Evolutionary conservation across 202 grass and related monocot species (phyloP), one percentile per base, ranked within the genome.

Genomic region (Digitaria exilis): DNA sequence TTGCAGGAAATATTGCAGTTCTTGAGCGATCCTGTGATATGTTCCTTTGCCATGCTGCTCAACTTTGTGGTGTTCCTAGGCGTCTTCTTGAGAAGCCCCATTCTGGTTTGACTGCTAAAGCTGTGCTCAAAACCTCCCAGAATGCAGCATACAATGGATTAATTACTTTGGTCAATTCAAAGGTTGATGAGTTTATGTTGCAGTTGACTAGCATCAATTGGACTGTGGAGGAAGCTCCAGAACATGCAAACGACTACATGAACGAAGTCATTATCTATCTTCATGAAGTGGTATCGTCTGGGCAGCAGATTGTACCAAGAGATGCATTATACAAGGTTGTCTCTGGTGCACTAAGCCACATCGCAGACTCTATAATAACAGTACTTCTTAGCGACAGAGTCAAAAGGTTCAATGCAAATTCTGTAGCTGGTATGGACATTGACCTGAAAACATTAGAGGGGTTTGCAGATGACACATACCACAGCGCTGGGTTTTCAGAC

Each of bases 201-300:
- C 84, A 86, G 29, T 79, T 97, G 76, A 73, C 79, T 75, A 88
- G 17, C 69, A 76, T 97, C 71, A 91, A 91, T 74, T 97, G 94
- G 94, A 94, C 82, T 35, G 55, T 58, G 44, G 94, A 97, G 59
- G 91, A 92, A 77, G 67, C 88, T 57, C 80, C 94, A 76, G 91
- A 97, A 82, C 89, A 97, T 14, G 87, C 52, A 28, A 97, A 97
- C 86, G 94, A 97, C 77, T 97, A 97, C 46, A 97, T 97, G 80
- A 91, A 97, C 30, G 94, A 90, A 74, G 83, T 94, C 15, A 43
- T 97, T 56, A 84, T 97, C 67, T 94, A 82, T 82, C 89, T 97
- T 18, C 76, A 94, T 73, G 70, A 32, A 1, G 54, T 94, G 49
- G 54, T 91, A 17, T 91, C 91, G 32, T 79, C 82, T 56, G 89